These are phyloP conservation scores for Sisymbrium irio DNA, from an alignment of 345 rosid genomes.

Conservation along the genomic window DNA sequence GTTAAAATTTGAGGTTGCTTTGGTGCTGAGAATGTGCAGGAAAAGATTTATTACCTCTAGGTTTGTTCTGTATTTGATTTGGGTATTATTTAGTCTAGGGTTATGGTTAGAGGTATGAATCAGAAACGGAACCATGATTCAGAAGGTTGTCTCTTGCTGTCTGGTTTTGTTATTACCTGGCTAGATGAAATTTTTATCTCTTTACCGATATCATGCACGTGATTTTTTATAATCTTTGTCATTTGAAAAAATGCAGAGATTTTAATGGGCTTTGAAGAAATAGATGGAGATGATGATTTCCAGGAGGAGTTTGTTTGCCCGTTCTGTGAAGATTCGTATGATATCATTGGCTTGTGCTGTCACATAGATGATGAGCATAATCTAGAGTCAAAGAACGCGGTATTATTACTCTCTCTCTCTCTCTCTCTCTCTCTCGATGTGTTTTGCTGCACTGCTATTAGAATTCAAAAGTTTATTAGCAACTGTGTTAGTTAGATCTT, in stretches of 20 bases:
- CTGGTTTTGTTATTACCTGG: no score
- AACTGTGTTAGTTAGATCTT: neutral
- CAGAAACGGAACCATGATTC: neutral
- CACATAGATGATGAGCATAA: constrained; percentile 94
- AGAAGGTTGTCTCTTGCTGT: neutral
- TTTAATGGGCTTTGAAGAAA: constrained; percentile 84
- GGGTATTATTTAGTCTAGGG: neutral
- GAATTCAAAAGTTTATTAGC: neutral
- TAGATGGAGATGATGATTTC: constrained; percentile 84
- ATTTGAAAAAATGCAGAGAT: constrained; percentile 48
- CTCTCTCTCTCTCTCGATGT: neutral
- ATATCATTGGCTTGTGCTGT: constrained; percentile 88
- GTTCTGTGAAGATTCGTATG: constrained; percentile 85
- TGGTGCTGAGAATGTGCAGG: neutral
- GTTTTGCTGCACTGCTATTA: neutral
- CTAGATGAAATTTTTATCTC: neutral
- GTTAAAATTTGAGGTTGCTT: neutral
- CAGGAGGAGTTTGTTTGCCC: constrained; percentile 98
- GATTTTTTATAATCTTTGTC: neutral
- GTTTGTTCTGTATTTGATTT: constrained; percentile 10
- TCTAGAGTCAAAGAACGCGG: constrained; percentile 88
- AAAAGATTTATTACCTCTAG: neutral
- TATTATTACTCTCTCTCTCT: constrained; percentile 31
- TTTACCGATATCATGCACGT: neutral
- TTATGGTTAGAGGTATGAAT: neutral